Evolutionary conservation across 352 stramenopile genomes (phyloP).

Genomic region (Phytopythium vexans): DNA sequence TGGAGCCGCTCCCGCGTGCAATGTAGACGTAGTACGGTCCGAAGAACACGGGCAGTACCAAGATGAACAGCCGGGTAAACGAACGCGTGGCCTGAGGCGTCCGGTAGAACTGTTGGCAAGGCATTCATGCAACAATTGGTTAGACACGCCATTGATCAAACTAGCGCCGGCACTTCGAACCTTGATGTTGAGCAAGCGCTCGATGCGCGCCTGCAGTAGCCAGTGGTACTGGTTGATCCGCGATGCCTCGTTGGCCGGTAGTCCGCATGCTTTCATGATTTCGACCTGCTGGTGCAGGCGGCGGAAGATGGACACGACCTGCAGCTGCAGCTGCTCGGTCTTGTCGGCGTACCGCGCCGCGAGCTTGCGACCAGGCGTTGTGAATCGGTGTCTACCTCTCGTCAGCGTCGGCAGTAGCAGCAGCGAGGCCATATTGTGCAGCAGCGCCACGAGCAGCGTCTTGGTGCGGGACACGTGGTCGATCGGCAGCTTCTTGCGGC

Average conservation of each 20-base stretch:
- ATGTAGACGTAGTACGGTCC: conserved; percentile 87
- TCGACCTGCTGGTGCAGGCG: conserved; percentile 72
- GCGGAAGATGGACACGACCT: conserved; percentile 53
- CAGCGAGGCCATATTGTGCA: conserved; percentile 44
- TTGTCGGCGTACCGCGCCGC: conserved; percentile 35
- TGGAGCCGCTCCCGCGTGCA: conserved; percentile 42
- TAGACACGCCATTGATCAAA: background rate
- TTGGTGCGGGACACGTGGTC: conserved; percentile 62
- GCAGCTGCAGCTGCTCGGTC: conserved; percentile 50
- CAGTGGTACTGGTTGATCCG: conserved; percentile 89
- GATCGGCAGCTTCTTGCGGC: conserved; percentile 44
- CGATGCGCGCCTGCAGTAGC: conserved; percentile 76
- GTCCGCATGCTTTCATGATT: conserved; percentile 60
- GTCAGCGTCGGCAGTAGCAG: conserved; percentile 69
- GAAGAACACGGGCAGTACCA: conserved; percentile 83
- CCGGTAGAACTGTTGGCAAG: conserved; percentile 60
- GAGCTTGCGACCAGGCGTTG: conserved; percentile 37
- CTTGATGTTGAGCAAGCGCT: conserved; percentile 85
- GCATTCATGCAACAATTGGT: background rate
- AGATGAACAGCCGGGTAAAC: conserved; percentile 82
- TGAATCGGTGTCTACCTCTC: conserved; percentile 70
- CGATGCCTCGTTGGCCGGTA: conserved; percentile 84
- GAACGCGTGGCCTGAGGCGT: conserved; percentile 84
- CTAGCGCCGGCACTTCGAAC: conserved; percentile 11
- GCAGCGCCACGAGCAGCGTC: conserved; percentile 36